Percentiles rank a stretch among this genome's conserved stretches.
Conservation (phyloP, 106 monocot species). For the Dioscorea zingiberensis region DNA sequence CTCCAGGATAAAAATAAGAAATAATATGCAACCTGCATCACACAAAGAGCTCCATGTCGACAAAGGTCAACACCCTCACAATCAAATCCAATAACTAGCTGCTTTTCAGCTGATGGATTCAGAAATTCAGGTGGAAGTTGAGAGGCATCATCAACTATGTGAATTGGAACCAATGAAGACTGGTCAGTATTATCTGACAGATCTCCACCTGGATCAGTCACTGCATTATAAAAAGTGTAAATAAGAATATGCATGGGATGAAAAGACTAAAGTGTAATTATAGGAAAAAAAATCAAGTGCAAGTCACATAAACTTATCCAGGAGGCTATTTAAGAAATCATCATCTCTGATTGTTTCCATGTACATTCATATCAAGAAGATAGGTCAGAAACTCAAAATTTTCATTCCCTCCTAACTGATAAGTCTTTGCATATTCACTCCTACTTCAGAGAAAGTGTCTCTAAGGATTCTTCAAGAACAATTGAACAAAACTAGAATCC, state of each 20-base stretch:
- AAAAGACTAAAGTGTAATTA: not conserved
- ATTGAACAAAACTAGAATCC: too few species aligned
- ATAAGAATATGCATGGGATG: not conserved
- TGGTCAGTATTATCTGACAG: slow-evolving; percentile 12
- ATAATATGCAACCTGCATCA: slow-evolving; percentile 69
- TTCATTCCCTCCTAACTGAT: too few species aligned
- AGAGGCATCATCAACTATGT: slow-evolving; percentile 57
- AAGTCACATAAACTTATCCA: too few species aligned
- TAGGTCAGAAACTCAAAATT: too few species aligned
- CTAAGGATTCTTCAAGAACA: too few species aligned
- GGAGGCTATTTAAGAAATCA: too few species aligned
- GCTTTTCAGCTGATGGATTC: slow-evolving; percentile 53
- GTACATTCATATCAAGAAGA: too few species aligned
- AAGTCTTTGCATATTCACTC: too few species aligned
- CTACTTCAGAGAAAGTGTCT: too few species aligned
- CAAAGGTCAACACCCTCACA: slow-evolving; percentile 97
- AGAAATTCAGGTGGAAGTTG: slow-evolving; percentile 87
- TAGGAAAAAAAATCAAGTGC: too few species aligned
- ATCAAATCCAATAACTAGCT: slow-evolving; percentile 84
- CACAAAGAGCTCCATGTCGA: slow-evolving; percentile 69
- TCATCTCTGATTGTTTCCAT: too few species aligned
- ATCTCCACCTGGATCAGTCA: slow-evolving; percentile 10
- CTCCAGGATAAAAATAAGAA: not conserved
- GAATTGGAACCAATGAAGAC: slow-evolving; percentile 35
- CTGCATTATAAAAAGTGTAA: not conserved